Base-by-base conservation (phyloP, 257 asterid species). In the Solanum gandarillasii region DNA sequence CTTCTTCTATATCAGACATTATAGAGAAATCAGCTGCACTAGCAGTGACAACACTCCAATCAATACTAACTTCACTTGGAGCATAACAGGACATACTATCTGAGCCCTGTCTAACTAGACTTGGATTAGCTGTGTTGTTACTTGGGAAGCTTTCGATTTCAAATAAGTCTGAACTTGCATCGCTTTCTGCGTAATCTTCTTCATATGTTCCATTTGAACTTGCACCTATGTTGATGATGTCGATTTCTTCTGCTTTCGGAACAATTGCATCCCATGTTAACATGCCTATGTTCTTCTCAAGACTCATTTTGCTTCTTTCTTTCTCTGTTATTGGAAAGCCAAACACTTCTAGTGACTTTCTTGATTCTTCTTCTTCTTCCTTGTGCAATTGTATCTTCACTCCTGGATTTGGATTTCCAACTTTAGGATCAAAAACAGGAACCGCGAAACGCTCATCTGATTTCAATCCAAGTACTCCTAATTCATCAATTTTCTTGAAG, bases 11-110 rank as follows among this genome's bases (percentile, higher is more conserved):
- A 62, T 94, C 98, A 2, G 98, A 94, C 67, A 90, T 86, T 2
- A 86, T 78, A 2, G 98, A 92, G 92, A 93, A 95, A 93, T 91
- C 95, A 12, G 93, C 98, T 7, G 95, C 97, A 48, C 97, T 96
- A 55, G 97, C 98, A 1, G 99, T 95, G 5, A 93, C 89, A 4
- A 95, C 95, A 29, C 98, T 96, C 99, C 98, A 95, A 87, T 95
- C 98, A 84, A 96, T 90, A 88, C 99, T 96, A 31, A 94, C 98
- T 88, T 96, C 98, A 12, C 99, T 96, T n/a, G 98, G 98, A 6
- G 98, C 96, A 71, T 96, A 94, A 83, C 94, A 93, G 1, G 90
- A 89, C 89, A 90, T 87, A 13, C 91, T 87, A n/a, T 90, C 94
- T 20, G 96, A 92, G 10, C 87, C 92, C 73, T 91, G 93, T 87